Base-by-base conservation (phyloP, 2,329 filamentous ascomycete species). In the Apiospora sp. region DNA sequence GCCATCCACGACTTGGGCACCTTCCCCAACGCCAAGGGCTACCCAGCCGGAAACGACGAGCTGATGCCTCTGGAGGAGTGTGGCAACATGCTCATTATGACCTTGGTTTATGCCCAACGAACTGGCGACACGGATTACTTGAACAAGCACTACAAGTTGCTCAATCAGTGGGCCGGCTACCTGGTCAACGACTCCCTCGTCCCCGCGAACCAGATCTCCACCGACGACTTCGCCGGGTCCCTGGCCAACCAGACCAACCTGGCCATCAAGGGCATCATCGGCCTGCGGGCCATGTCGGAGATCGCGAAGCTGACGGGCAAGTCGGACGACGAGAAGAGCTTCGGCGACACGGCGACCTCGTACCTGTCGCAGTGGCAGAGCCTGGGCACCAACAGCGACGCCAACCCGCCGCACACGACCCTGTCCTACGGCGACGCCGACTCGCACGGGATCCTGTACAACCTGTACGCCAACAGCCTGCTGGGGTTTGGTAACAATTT, bases 51-150 rank as follows among this genome's bases (percentile, higher is more conserved):
- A 27, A 84, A 88, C 10, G 93, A 94, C 76, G 93, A 95, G 82
- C 89, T 90, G 48, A 93, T 94, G 89, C 93, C 93, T 0, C 86
- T 95, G 0, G 92, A 95, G 80, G 93, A 95, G 80, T 94, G 92
- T 75, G 93, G 92, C 27, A 92, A 94, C 80, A 94, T 97, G 87
- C 87, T 97, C 71, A 94, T 95, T 79, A 94, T 95, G 92, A 91
- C 91, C 1, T 85, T 96, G 19, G 92, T 93, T 0, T 89, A 93
- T 75, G 88, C 88, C 0, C 90, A 92, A 78, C 83, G 84, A 7
- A 83, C 87, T 0, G 81, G 84, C 13, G 87, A 92, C 76, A 85
- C 80, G 2, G 82, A 77, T 6, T 92, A 89, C 76, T 86, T 96
- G 49, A 83, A 85, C 27, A 85, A 89, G 51, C 94, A 93, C 79